phyloP scores from a whole-genome alignment of 768 basidiomycete genomes.

The Candolleomyces efflorescens region DNA sequence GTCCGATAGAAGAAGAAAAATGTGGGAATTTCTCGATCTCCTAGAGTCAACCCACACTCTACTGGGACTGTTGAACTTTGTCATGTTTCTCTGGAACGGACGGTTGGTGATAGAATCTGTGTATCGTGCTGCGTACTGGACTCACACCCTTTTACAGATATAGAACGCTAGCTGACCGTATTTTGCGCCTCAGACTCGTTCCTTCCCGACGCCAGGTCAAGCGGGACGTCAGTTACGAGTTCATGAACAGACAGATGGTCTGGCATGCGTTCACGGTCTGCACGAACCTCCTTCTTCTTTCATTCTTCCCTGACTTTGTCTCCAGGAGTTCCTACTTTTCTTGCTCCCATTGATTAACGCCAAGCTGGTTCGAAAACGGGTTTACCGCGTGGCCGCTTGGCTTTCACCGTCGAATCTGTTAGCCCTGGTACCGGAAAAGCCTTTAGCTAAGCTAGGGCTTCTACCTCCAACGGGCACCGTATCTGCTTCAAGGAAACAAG shows the following conservation, averaged over 20 bases:
- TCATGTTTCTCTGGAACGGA: constrained; percentile 83
- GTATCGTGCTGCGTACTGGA: background rate
- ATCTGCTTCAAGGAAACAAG: constrained; percentile 28
- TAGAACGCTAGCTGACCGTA: constrained; percentile 75
- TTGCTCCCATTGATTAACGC: constrained; percentile 80
- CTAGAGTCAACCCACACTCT: constrained; percentile 65
- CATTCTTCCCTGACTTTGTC: background rate
- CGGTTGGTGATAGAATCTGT: constrained; percentile 43
- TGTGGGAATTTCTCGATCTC: constrained; percentile 65
- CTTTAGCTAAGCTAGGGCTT: constrained; percentile 9
- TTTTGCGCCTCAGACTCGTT: constrained; percentile 70
- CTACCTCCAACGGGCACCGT: background rate
- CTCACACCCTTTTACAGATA: constrained; percentile 47
- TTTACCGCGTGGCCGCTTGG: constrained; percentile 34
- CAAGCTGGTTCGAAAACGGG: constrained; percentile 55
- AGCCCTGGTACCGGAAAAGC: constrained; percentile 24
- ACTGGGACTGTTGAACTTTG: constrained; percentile 68
- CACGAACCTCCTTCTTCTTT: constrained; percentile 2
- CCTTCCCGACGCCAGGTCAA: constrained; percentile 66
- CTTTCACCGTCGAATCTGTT: constrained; percentile 26
- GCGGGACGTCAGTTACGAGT: constrained; percentile 93
- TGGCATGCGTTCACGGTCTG: constrained; percentile 98
- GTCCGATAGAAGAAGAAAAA: constrained; percentile 65
- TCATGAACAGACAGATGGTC: constrained; percentile 99
- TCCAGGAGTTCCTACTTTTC: constrained; percentile 92